Evolutionary conservation across 2,329 filamentous ascomycete genomes (phyloP).

Genomic region (Curvularia verruculosa): DNA sequence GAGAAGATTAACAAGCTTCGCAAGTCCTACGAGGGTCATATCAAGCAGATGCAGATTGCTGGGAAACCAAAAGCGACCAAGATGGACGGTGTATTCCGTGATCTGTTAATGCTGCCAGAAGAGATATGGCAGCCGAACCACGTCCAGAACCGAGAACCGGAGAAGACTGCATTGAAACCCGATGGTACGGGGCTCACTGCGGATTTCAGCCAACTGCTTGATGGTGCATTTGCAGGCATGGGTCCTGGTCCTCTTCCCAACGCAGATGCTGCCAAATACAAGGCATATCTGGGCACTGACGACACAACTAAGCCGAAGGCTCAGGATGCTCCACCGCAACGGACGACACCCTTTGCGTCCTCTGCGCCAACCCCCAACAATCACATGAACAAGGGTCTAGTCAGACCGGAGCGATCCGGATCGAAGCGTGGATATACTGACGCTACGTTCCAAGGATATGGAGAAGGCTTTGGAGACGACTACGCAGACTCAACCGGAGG

Average conservation of each 20-base stretch:
- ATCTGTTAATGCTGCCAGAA: conserved; percentile 49
- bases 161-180: conserved; percentile 33
- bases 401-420: conserved; percentile 67
- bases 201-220: conserved; percentile 44
- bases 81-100: conserved; percentile 45
- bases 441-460: conserved; percentile 75
- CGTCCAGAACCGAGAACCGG: conserved; percentile 50
- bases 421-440: conserved; percentile 81
- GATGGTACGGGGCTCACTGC: conserved; percentile 36
- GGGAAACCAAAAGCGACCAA: conserved; percentile 57
- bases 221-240: conserved; percentile 51
- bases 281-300: conserved; percentile 53
- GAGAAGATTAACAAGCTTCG: conserved; percentile 69
- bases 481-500: conserved; percentile 73
- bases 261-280: conserved; percentile 51
- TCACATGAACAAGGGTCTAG: conserved; percentile 50
- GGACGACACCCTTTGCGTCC: conserved; percentile 26
- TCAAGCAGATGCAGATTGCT: conserved; percentile 56
- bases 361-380: conserved; percentile 44
- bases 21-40: conserved; percentile 61
- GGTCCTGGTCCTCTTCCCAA: conserved; percentile 51
- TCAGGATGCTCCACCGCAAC: conserved; percentile 30
- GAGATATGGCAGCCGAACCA: conserved; percentile 50
- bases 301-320: conserved; percentile 45
- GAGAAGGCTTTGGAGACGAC: conserved; percentile 73